A percentile compares a stretch with the other conserved stretches of the same genome.
Evolutionary conservation across 1,139 yeast species (phyloP).

Genomic region (Kodamaea alishanica): DNA sequence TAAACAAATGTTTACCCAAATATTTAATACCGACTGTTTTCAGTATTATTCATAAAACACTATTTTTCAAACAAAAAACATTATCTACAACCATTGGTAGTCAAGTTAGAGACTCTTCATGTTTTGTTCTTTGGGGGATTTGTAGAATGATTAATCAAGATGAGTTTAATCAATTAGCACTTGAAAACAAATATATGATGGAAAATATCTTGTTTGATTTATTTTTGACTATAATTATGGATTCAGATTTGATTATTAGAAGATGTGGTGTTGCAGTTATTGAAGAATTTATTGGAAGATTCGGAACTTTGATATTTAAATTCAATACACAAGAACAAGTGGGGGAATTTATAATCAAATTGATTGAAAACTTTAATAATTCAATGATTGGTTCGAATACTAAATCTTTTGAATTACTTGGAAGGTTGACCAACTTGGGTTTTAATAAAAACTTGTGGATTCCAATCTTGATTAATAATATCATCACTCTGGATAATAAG

Average conservation of each 20-base stretch:
- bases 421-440: constrained; percentile 27
- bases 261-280: constrained; percentile 84
- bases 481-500: constrained; percentile 27
- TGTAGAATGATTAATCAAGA: constrained; percentile 22
- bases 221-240: constrained; percentile 58
- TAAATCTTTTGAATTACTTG: constrained; percentile 23
- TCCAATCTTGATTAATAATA: constrained; percentile 23
- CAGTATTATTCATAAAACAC: constrained; percentile 40
- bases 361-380: constrained; percentile 51
- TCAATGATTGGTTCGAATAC: constrained; percentile 14
- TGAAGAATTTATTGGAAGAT: constrained; percentile 82
- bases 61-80: constrained; percentile 51
- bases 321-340: constrained; percentile 16
- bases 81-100: constrained; percentile 54
- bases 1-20: constrained; percentile 29
- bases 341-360: constrained; percentile 41
- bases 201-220: constrained; percentile 38
- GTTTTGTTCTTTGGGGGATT: constrained; percentile 57
- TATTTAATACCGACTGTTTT: constrained; percentile 23
- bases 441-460: constrained; percentile 25
- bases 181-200: constrained; percentile 17
- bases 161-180: constrained; percentile 10
- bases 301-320: constrained; percentile 38
- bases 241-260: constrained; percentile 67
- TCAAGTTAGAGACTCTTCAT: constrained; percentile 79